These are phyloP conservation scores for Ogataea pilisensis DNA, from an alignment of 805 yeast species.

Conservation along the genomic window DNA sequence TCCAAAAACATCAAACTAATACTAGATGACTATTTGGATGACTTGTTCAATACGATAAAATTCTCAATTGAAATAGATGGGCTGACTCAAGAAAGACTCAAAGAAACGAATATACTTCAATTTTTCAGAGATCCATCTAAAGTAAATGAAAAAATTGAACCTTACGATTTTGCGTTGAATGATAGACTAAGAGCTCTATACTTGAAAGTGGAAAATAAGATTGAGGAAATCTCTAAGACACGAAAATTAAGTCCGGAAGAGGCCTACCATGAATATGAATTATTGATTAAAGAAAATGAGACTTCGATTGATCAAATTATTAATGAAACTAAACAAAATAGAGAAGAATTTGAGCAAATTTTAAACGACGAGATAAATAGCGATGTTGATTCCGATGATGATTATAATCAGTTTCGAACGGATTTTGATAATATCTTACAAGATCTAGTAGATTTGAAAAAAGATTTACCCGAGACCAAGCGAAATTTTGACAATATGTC, in stretches of 20 bases:
- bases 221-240: conserved; percentile 51
- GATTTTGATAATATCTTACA: conserved; percentile 19
- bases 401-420: conserved; percentile 7
- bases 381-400: conserved; percentile 1
- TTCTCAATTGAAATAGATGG: conserved; percentile 60
- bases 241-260: conserved; percentile 49
- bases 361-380: conserved; percentile 1
- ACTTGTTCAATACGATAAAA: conserved; percentile 54
- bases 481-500: conserved; percentile 33
- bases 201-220: conserved; percentile 57
- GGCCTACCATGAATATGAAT: conserved; percentile 35
- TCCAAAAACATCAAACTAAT: conserved; percentile 37
- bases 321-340: conserved; percentile 17
- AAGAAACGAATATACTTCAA: conserved; percentile 7
- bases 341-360: conserved; percentile 4
- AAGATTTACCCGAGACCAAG: conserved; percentile 33
- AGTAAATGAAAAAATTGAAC: conserved; percentile 46
- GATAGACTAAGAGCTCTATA: conserved; percentile 53
- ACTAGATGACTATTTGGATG: conserved; percentile 44
- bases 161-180: conserved; percentile 64
- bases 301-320: conserved; percentile 10
- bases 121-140: conserved; percentile 16
- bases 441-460: conserved; percentile 33
- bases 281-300: conserved; percentile 19
- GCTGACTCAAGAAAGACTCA: conserved; percentile 22